A percentile compares a stretch with the other conserved stretches of the same genome.
Evolutionary conservation across 495 filamentous ascomycete genomes (phyloP).

Genomic region (Penicillium angulare): DNA sequence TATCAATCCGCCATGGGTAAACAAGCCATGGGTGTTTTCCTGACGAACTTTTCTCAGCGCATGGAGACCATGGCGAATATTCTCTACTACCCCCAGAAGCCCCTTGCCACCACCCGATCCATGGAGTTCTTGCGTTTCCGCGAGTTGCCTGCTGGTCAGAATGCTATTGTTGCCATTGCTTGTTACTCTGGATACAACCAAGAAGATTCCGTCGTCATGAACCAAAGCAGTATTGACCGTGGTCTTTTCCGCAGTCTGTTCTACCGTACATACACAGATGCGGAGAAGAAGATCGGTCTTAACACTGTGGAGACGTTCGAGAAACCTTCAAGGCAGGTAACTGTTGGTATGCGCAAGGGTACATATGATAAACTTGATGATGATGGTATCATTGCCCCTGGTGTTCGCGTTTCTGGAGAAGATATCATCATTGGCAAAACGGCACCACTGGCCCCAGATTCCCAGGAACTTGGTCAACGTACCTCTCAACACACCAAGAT

Average conservation of each 20-base stretch:
- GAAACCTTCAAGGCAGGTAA: constrained; percentile 86
- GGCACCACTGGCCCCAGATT: constrained; percentile 85
- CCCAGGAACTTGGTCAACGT: constrained; percentile 89
- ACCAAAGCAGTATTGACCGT: constrained; percentile 96
- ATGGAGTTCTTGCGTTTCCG: constrained; percentile 99
- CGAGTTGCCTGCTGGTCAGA: constrained; percentile 94
- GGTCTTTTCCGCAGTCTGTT: constrained; percentile 97
- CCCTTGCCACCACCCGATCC: constrained; percentile 88
- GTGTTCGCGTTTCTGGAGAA: constrained; percentile 90
- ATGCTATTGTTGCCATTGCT: constrained; percentile 95
- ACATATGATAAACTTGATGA: constrained; percentile 98
- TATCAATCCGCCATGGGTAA: constrained; percentile 99
- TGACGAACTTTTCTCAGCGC: constrained; percentile 90
- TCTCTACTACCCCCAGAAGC: constrained; percentile 98
- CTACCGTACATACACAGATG: constrained; percentile 94
- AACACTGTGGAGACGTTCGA: constrained; percentile 88
- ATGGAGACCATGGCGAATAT: constrained; percentile 99
- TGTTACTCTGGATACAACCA: constrained; percentile 99
- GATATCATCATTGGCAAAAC: constrained; percentile 99
- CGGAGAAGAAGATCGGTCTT: constrained; percentile 91
- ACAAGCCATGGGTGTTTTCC: constrained; percentile 98
- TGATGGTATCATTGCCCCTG: constrained; percentile 89
- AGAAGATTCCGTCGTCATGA: constrained; percentile 99
- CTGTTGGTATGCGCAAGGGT: constrained; percentile 85
- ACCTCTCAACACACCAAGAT: constrained; percentile 88